A percentile compares a stretch with the other conserved stretches of the same genome.
Conservation (phyloP, 257 asterid genomes). For the Solanum piurae region DNA sequence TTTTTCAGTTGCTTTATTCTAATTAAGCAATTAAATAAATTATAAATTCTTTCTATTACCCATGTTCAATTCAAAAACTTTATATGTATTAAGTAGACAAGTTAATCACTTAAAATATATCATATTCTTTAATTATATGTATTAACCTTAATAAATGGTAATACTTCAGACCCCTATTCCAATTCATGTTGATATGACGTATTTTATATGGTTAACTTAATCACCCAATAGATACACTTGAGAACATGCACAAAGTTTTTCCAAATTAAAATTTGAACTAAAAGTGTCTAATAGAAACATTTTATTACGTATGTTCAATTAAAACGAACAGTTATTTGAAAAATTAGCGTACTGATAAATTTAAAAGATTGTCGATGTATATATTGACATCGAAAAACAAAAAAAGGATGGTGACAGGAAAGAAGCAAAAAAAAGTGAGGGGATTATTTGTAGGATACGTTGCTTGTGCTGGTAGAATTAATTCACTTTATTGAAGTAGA, state of each 20-base stretch:
- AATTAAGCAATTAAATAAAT: no score
- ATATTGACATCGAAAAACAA: background rate
- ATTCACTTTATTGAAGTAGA: background rate
- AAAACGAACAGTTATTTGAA: rapidly evolving
- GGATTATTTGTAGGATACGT: background rate
- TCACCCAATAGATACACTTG: no score
- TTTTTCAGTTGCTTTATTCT: no score
- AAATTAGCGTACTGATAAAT: background rate
- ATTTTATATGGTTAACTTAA: no score
- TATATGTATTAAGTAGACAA: rapidly evolving
- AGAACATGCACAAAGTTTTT: background rate
- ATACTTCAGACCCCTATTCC: rapidly evolving
- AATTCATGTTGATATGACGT: no score
- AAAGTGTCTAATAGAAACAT: no score
- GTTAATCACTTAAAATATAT: no score
- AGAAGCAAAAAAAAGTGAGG: background rate
- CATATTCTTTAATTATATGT: background rate
- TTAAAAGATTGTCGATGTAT: background rate
- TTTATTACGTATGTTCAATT: no score
- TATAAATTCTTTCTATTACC: no score
- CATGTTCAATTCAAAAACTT: no score
- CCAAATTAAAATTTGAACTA: no score
- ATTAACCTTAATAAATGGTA: background rate
- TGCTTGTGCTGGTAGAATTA: background rate
- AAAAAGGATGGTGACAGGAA: background rate